Evolutionary conservation across 495 filamentous ascomycete species (phyloP).

Genomic region (Friedmanniomyces endolithicus): DNA sequence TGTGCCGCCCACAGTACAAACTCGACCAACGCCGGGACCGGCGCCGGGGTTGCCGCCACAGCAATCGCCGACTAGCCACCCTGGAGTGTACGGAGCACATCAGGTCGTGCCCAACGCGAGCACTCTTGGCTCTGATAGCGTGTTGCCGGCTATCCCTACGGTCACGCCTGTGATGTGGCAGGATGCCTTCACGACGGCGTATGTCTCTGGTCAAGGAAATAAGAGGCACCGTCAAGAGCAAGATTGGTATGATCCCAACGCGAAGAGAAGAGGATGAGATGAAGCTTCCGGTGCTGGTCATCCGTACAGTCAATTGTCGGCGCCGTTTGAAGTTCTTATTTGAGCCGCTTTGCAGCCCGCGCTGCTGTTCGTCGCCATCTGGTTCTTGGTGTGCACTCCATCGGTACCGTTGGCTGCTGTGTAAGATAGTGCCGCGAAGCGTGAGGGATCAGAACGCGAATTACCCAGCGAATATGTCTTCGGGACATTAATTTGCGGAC

Average conservation of each 20-base stretch:
- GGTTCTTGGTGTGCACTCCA: no score
- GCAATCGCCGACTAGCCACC: conserved; percentile 1
- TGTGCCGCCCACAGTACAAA: conserved; percentile 2
- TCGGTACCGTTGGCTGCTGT: no score
- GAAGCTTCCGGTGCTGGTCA: no score
- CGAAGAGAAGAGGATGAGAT: conserved; percentile 13
- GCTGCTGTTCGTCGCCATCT: no score
- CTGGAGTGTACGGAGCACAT: neutral
- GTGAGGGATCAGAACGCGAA: no score
- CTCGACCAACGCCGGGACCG: neutral
- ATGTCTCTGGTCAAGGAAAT: conserved; percentile 16
- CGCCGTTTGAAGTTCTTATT: no score
- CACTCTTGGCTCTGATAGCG: conserved; percentile 29
- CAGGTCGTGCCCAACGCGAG: conserved; percentile 17
- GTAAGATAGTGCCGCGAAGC: no score
- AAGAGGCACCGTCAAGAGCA: conserved; percentile 13
- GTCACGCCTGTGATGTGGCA: conserved; percentile 96
- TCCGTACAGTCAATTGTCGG: no score
- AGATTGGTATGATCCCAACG: conserved; percentile 1
- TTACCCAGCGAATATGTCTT: no score
- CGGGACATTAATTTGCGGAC: no score
- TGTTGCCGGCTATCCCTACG: conserved; percentile 38
- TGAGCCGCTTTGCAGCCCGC: no score
- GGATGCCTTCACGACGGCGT: conserved; percentile 62
- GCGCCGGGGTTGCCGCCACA: conserved; percentile 1